These are phyloP conservation scores for Penicillium subrubescens DNA, from an alignment of 495 filamentous ascomycete species.

Conservation along the genomic window DNA sequence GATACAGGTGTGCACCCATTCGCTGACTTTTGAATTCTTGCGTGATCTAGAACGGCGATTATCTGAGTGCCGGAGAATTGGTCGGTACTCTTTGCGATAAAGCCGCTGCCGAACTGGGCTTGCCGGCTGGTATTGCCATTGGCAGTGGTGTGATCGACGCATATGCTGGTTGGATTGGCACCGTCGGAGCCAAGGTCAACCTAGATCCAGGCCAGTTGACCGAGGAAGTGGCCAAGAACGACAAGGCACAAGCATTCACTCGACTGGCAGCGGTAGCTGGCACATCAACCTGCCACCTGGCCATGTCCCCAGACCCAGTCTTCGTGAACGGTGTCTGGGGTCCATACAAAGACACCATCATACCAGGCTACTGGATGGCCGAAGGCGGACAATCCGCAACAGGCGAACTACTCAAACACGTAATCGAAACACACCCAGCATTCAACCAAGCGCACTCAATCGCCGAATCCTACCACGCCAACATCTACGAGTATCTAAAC, in stretches of 20 bases:
- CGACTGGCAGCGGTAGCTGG: conserved; percentile 94
- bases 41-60: conserved; percentile 74
- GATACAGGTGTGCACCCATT: neutral
- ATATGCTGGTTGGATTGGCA: conserved; percentile 97
- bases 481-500: conserved; percentile 94
- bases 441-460: conserved; percentile 74
- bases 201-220: conserved; percentile 63
- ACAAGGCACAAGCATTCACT: conserved; percentile 87
- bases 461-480: conserved; percentile 74
- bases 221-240: conserved; percentile 64
- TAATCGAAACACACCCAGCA: conserved; percentile 90
- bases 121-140: conserved; percentile 86
- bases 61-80: conserved; percentile 85
- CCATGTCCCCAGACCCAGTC: conserved; percentile 87
- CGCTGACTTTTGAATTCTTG: conserved; percentile 11
- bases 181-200: conserved; percentile 91
- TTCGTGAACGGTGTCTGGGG: conserved; percentile 97
- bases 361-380: conserved; percentile 91
- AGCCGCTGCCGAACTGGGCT: conserved; percentile 78
- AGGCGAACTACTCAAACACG: conserved; percentile 89
- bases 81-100: conserved; percentile 83
- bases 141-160: conserved; percentile 97
- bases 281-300: conserved; percentile 94
- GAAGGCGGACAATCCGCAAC: conserved; percentile 97
- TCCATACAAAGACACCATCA: conserved; percentile 89